A percentile compares a stretch with the other conserved stretches of the same genome.
Evolutionary conservation across 2,329 filamentous ascomycete species (phyloP).

Genomic region (Cryphonectria nitschkei): DNA sequence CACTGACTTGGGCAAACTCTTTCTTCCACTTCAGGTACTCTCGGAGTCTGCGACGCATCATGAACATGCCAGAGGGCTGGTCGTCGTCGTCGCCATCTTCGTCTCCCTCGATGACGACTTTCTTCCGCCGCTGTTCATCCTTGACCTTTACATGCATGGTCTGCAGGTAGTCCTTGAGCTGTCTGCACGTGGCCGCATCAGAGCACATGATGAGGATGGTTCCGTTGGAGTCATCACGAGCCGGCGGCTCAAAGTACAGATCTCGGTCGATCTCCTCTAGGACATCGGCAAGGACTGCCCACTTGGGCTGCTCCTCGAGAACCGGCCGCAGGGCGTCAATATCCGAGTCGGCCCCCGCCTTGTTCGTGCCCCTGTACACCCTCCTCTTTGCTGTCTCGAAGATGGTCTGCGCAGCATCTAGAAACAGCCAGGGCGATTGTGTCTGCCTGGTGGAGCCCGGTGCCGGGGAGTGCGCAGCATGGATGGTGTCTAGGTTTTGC

Average conservation of each 20-base stretch:
- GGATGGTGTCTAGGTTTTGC: slow-evolving; percentile 90
- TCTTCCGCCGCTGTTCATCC: slow-evolving; percentile 45
- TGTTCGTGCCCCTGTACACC: slow-evolving; percentile 76
- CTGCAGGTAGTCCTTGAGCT: slow-evolving; percentile 88
- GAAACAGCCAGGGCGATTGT: slow-evolving; percentile 93
- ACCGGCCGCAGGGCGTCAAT: slow-evolving; percentile 74
- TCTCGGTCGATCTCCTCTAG: slow-evolving; percentile 92
- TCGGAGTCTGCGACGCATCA: slow-evolving; percentile 87
- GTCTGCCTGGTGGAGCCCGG: slow-evolving; percentile 86
- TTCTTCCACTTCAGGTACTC: slow-evolving; percentile 90
- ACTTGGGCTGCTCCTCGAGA: slow-evolving; percentile 94
- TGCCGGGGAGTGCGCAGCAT: slow-evolving; percentile 85
- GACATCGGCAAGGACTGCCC: slow-evolving; percentile 85
- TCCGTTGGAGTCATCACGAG: slow-evolving; percentile 85
- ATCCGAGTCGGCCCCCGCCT: slow-evolving; percentile 51
- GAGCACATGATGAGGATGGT: slow-evolving; percentile 95
- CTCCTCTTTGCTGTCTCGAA: slow-evolving; percentile 88
- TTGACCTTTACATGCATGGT: slow-evolving; percentile 78
- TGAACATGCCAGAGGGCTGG: slow-evolving; percentile 75
- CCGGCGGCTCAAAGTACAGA: slow-evolving; percentile 77
- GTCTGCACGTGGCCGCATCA: slow-evolving; percentile 81
- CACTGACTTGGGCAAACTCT: slow-evolving; percentile 84
- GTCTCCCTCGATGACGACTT: slow-evolving; percentile 41
- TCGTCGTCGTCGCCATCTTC: slow-evolving; percentile 57
- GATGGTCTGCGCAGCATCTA: slow-evolving; percentile 92